Conservation (phyloP, 2,329 filamentous ascomycete species). For the Monosporascus sp. region DNA sequence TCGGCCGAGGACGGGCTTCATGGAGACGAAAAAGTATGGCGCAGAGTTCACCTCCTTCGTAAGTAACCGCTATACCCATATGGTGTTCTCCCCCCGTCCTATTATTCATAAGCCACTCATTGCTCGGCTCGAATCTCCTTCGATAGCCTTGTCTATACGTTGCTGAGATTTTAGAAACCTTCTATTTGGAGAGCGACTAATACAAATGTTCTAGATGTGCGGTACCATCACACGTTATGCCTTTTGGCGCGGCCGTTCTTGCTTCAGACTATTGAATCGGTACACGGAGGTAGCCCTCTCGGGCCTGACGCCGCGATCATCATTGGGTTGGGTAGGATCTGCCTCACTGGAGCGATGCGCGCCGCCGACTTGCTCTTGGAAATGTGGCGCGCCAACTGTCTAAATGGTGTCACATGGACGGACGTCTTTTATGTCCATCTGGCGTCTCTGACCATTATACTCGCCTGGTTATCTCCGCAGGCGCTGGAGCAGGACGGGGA, state of each 20-base stretch:
- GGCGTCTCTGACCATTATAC: slow-evolving; percentile 15
- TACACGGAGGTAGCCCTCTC: slow-evolving; percentile 3
- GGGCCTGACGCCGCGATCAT: slow-evolving; percentile 13
- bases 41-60: slow-evolving; percentile 18
- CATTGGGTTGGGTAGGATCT: slow-evolving; percentile 11
- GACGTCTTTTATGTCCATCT: slow-evolving; percentile 19
- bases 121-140: background rate
- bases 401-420: slow-evolving; percentile 19
- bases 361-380: slow-evolving; percentile 11
- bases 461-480: slow-evolving; percentile 15
- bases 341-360: slow-evolving; percentile 18
- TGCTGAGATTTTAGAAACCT: background rate
- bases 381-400: slow-evolving; percentile 11
- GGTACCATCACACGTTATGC: slow-evolving; percentile 20
- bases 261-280: slow-evolving; percentile 13
- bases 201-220: slow-evolving; percentile 9
- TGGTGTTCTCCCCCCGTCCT: background rate
- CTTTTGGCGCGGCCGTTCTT: slow-evolving; percentile 25
- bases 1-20: slow-evolving; percentile 4
- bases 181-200: background rate
- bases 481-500: slow-evolving; percentile 7
- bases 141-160: background rate
- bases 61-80: background rate
- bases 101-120: background rate
- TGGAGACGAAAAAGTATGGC: slow-evolving; percentile 12